Evolutionary conservation across 495 filamentous ascomycete genomes (phyloP).

Genomic region (Cercophora scortea): DNA sequence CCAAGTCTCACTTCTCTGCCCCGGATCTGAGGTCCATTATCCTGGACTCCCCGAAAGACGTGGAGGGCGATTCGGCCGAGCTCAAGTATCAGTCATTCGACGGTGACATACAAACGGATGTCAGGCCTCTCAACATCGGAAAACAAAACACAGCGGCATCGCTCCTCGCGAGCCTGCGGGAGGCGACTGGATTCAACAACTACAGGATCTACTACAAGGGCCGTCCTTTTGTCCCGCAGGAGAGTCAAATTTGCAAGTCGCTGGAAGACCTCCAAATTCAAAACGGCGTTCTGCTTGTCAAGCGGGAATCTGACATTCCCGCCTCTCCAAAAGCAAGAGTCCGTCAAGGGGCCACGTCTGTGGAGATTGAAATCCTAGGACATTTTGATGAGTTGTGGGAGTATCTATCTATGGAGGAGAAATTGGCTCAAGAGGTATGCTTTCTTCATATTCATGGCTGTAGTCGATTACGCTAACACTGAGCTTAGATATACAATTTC

Average conservation of each 20-base stretch:
- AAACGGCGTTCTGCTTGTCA: conserved; percentile 56
- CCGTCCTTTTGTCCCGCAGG: conserved; percentile 37
- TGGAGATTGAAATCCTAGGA: conserved; percentile 70
- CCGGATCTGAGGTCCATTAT: conserved; percentile 40
- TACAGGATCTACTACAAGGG: conserved; percentile 50
- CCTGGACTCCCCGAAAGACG: conserved; percentile 25
- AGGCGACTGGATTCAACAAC: conserved; percentile 63
- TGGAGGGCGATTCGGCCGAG: conserved; percentile 52
- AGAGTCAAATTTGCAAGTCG: conserved; percentile 41
- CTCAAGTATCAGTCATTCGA: conserved; percentile 70
- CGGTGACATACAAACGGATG: conserved; percentile 45
- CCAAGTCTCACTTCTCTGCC: conserved; percentile 38
- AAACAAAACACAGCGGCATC: conserved; percentile 62
- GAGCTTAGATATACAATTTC: conserved; percentile 62
- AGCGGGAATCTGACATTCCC: conserved; percentile 29
- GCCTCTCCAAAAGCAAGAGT: conserved; percentile 19
- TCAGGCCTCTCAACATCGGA: conserved; percentile 54
- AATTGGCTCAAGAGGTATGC: conserved; percentile 57
- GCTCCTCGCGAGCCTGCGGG: conserved; percentile 53
- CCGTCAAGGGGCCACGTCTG: conserved; percentile 36
- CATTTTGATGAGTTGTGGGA: conserved; percentile 83
- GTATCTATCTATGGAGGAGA: conserved; percentile 68
- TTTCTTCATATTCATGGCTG: background rate
- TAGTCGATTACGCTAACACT: conserved; percentile 13
- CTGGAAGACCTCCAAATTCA: conserved; percentile 51